These are phyloP conservation scores for Calocera viscosa DNA, from an alignment of 768 basidiomycete genomes.

Conservation along the genomic window DNA sequence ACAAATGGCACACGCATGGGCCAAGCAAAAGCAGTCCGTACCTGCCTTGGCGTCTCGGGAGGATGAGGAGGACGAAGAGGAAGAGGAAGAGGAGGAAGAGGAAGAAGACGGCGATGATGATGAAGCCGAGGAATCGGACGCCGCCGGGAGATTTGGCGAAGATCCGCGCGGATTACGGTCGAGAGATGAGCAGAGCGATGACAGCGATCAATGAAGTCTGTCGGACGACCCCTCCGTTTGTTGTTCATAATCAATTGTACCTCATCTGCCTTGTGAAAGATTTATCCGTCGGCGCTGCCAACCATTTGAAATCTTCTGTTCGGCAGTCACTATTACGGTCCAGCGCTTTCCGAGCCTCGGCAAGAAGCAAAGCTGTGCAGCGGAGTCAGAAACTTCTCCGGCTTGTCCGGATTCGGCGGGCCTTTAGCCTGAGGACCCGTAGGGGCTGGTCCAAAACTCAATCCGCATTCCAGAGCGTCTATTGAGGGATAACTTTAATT, in stretches of 20 bases:
- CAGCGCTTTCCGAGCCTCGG: neutral
- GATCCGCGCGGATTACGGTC: neutral
- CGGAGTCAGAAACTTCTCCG: neutral
- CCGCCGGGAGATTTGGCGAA: neutral
- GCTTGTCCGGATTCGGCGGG: neutral
- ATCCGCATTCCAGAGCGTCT: neutral
- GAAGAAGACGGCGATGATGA: conserved; percentile 18
- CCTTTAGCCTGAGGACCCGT: neutral
- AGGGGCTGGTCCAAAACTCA: neutral
- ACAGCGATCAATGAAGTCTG: neutral
- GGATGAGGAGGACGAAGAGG: conserved; percentile 23
- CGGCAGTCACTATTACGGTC: neutral
- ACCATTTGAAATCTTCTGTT: neutral
- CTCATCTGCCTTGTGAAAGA: neutral
- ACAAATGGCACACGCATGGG: conserved; percentile 88
- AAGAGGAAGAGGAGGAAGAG: conserved; percentile 22
- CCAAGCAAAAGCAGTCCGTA: conserved; percentile 16
- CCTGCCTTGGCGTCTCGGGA: conserved; percentile 20
- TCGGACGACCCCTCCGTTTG: neutral
- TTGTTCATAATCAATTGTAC: neutral
- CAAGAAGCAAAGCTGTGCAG: neutral
- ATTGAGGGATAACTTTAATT: neutral
- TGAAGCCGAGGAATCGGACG: neutral
- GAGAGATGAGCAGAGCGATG: neutral
- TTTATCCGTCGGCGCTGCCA: neutral